Conservation (phyloP, 129 eudicot species). For the Centaurea solstitialis region DNA sequence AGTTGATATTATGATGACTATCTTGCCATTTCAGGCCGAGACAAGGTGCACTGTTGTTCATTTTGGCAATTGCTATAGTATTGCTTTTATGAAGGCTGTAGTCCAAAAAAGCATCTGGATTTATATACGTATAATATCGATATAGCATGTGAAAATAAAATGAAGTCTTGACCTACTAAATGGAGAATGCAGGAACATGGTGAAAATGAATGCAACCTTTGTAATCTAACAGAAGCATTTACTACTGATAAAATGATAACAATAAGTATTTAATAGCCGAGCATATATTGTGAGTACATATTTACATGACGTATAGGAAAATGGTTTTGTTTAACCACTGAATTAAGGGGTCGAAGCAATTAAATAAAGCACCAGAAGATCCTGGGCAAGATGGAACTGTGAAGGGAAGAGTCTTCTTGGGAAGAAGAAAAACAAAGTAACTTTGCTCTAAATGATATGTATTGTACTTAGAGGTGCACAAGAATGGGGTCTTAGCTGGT, state of each 20-base stretch:
- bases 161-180: neutral
- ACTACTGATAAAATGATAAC: neutral
- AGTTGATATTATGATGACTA: neutral
- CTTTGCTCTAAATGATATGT: neutral
- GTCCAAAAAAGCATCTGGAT: no score
- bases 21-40: neutral
- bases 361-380: neutral
- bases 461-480: neutral
- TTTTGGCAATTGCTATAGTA: neutral
- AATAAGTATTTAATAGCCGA: neutral
- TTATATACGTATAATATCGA: no score
- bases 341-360: neutral
- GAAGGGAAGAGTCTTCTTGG: neutral
- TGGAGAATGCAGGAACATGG: neutral
- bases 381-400: neutral
- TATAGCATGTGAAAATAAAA: neutral
- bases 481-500: neutral
- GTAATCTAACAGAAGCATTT: conserved; percentile 9
- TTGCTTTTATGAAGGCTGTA: no score
- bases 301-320: neutral
- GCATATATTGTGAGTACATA: neutral
- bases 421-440: neutral
- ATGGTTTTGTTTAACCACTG: neutral
- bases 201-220: neutral
- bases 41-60: neutral